These are phyloP conservation scores for Eurotiales sp. DNA, from an alignment of 2,329 filamentous ascomycete species.

Conservation along the genomic window DNA sequence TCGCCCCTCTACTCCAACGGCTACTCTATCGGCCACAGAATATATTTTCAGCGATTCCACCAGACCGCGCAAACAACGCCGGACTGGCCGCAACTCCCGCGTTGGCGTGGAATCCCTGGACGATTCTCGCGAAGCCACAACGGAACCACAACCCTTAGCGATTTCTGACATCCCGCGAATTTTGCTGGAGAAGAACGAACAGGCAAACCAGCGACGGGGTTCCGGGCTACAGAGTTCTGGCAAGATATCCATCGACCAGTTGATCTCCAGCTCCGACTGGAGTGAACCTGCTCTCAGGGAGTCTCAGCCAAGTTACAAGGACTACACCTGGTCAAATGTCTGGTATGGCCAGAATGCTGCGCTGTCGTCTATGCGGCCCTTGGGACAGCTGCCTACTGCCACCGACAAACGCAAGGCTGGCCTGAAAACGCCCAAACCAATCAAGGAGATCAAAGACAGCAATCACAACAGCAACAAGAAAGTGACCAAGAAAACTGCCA, in stretches of 20 bases:
- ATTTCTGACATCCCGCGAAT: not conserved
- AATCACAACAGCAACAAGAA: slow-evolving; percentile 16
- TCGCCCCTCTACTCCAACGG: slow-evolving; percentile 30
- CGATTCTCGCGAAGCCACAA: slow-evolving; percentile 13
- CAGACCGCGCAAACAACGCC: slow-evolving; percentile 30
- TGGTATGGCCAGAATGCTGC: slow-evolving; percentile 63
- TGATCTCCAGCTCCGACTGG: slow-evolving; percentile 37
- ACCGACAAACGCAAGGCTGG: slow-evolving; percentile 54
- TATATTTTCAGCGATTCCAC: slow-evolving; percentile 26
- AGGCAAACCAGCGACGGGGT: not conserved
- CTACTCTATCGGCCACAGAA: slow-evolving; percentile 19
- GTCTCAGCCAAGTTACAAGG: slow-evolving; percentile 68
- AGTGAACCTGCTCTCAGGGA: slow-evolving; percentile 54
- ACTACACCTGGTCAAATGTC: slow-evolving; percentile 61
- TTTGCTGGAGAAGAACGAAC: slow-evolving; percentile 4
- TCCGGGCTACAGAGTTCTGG: slow-evolving; percentile 3
- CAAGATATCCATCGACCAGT: slow-evolving; percentile 13
- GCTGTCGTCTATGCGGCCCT: slow-evolving; percentile 75
- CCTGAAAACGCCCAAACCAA: slow-evolving; percentile 38
- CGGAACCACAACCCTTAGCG: slow-evolving; percentile 7
- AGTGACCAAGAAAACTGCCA: slow-evolving; percentile 16
- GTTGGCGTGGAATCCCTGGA: slow-evolving; percentile 21
- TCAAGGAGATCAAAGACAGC: slow-evolving; percentile 35
- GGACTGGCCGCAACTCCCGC: slow-evolving; percentile 27
- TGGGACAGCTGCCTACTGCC: slow-evolving; percentile 67